Evolutionary conservation across 2,329 filamentous ascomycete species (phyloP).

Genomic region (Diatrype stigma): DNA sequence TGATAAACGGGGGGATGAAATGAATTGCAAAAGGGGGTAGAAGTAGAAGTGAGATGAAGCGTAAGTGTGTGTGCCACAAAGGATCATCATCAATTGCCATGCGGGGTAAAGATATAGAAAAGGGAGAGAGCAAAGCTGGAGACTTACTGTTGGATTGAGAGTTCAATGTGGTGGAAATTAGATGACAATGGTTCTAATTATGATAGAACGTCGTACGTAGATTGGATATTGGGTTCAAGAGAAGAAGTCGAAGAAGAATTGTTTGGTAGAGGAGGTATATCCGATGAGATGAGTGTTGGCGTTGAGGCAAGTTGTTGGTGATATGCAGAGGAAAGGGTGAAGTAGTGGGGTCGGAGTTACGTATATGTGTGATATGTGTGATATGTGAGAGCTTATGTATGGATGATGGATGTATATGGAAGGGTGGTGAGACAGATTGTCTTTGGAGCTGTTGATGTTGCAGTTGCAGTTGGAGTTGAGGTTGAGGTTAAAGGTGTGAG

Average conservation of each 20-base stretch:
- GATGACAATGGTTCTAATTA: background rate
- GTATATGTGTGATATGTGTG: no score
- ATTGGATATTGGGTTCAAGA: background rate
- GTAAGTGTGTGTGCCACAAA: background rate
- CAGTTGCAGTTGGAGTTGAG: background rate
- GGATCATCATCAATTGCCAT: background rate
- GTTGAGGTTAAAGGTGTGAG: background rate
- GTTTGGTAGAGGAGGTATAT: conserved; percentile 1
- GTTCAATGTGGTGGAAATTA: background rate
- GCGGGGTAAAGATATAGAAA: background rate
- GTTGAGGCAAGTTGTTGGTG: conserved; percentile 1
- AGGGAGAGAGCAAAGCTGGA: background rate
- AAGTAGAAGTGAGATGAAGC: no score
- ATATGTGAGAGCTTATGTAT: no score
- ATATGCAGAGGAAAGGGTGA: conserved; percentile 3
- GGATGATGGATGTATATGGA: no score
- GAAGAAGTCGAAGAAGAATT: background rate
- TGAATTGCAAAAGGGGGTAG: no score
- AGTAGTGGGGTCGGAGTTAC: conserved; percentile 3
- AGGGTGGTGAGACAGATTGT: no score
- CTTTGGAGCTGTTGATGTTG: background rate
- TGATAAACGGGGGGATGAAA: no score
- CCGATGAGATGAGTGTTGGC: background rate
- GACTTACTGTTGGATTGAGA: conserved; percentile 2
- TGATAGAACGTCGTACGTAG: background rate